Evolutionary conservation across 495 filamentous ascomycete genomes (phyloP), one percentile per base, ranked within the genome.

Genomic region (Penicillium waksmanii): DNA sequence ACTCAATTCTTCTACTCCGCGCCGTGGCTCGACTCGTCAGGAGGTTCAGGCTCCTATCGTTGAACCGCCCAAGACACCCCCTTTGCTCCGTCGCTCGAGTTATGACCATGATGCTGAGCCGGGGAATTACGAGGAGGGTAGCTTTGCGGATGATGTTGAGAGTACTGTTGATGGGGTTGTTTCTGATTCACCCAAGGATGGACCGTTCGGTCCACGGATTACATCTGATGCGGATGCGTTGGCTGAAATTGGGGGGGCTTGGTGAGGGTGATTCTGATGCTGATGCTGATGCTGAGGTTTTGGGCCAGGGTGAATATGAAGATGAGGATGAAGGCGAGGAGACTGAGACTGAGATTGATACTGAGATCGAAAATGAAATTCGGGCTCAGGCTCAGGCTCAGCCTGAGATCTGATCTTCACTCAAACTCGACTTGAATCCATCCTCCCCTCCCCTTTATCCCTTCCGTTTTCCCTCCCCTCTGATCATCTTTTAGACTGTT

Each of bases 61-160:
- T 60, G 73, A 82, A 58, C 66, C 81, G 47, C 87, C 82, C 35
- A 74, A 78, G 46, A 92, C 89, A 27, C 89, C 90, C 44, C 88
- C 88, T 10, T 85, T 92, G 67, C 83, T 91, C 72, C 81, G 85
- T 13, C 73, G 83, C 55, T 81, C 75, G 17, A 85, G 84, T 63
- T 93, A 93, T 65, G 90, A 92, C 66, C 78, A 81, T 46, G 90
- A 93, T 65, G 89, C 89, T 0, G 85, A 85, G 59, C 75, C 77
- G 6, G 67, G 69, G 12, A 72, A 63, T 53, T 77, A 78, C 53
- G 76, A 77, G 25, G 63, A 66, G 12, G 60, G 66, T 19, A 62
- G 60, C 57, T 70, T 75, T 35, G 65, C 71, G 12, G 76, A 77
- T 54, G 77, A 80, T 36, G 63, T 65, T 19, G 76, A 78, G 38